These are phyloP conservation scores for Hemileia vastatrix DNA, from an alignment of 1,284 basidiomycete genomes.

Conservation along the genomic window DNA sequence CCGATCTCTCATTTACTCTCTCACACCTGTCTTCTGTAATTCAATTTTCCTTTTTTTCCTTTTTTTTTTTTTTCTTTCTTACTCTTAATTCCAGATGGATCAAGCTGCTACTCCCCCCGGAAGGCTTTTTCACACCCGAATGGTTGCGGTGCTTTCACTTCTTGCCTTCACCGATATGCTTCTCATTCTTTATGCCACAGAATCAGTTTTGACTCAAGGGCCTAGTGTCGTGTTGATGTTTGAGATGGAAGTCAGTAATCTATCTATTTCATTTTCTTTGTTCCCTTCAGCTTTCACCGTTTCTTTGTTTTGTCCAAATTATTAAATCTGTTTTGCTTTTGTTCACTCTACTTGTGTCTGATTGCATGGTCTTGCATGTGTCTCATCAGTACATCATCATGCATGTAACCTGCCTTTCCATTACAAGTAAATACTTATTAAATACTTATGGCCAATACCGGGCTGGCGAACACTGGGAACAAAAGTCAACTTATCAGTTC, in stretches of 20 bases:
- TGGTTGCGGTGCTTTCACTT: constrained; percentile 60
- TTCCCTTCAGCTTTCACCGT: not conserved
- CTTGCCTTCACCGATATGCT: constrained; percentile 62
- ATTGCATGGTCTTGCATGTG: not conserved
- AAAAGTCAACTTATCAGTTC: constrained; percentile 93
- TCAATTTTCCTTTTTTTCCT: not conserved
- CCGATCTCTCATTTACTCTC: constrained; percentile 38
- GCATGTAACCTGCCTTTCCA: constrained; percentile 67
- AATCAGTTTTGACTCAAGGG: constrained; percentile 65
- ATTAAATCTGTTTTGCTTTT: not conserved
- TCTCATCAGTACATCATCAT: constrained; percentile 70
- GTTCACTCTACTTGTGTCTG: too few relatives aligned
- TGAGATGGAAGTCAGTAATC: constrained; percentile 67
- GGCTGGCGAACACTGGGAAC: constrained; percentile 69
- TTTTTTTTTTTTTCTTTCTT: not conserved
- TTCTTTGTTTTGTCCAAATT: constrained; percentile 18
- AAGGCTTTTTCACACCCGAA: constrained; percentile 70
- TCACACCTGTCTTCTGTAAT: not conserved
- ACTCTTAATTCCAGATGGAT: constrained; percentile 64
- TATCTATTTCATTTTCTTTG: not conserved
- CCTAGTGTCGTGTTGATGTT: constrained; percentile 87
- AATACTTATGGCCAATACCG: constrained; percentile 70
- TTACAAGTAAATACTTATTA: constrained; percentile 73
- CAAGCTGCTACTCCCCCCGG: constrained; percentile 80
- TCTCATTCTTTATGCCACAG: constrained; percentile 65